Evolutionary conservation across 2,329 filamentous ascomycete genomes (phyloP).

Genomic region (Apiospora phragmitis): DNA sequence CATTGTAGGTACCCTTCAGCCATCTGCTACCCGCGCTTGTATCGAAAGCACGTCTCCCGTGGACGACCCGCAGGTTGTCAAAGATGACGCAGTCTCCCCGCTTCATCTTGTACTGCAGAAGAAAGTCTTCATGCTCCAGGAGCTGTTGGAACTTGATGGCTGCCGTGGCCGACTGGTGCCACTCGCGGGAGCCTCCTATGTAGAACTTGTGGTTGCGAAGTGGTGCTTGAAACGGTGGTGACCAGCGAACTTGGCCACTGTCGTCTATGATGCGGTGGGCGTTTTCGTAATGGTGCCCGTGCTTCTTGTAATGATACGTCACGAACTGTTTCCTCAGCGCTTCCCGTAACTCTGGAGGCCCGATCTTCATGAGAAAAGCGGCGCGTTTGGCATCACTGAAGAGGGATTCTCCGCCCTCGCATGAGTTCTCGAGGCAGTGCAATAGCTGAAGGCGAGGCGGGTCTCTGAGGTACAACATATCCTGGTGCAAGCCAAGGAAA

Average conservation of each 20-base stretch:
- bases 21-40: conserved; percentile 67
- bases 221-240: conserved; percentile 72
- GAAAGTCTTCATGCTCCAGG: conserved; percentile 56
- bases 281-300: conserved; percentile 62
- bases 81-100: conserved; percentile 93
- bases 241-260: conserved; percentile 60
- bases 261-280: conserved; percentile 52
- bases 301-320: conserved; percentile 61
- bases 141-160: conserved; percentile 56
- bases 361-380: conserved; percentile 41
- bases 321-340: conserved; percentile 46
- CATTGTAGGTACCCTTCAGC: conserved; percentile 83
- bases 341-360: conserved; percentile 26
- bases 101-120: conserved; percentile 72
- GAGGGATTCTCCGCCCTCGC: conserved; percentile 78
- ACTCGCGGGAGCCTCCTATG: not conserved
- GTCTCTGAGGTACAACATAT: conserved; percentile 81
- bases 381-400: conserved; percentile 78
- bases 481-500: conserved; percentile 87
- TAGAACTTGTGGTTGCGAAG: conserved; percentile 11
- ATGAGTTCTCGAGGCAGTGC: conserved; percentile 83
- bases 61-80: conserved; percentile 81
- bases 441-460: conserved; percentile 83
- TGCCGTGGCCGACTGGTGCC: conserved; percentile 46
- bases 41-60: conserved; percentile 79